These are phyloP conservation scores for Bassia scoparia DNA, from an alignment of 148 eudicot species.

Conservation along the genomic window DNA sequence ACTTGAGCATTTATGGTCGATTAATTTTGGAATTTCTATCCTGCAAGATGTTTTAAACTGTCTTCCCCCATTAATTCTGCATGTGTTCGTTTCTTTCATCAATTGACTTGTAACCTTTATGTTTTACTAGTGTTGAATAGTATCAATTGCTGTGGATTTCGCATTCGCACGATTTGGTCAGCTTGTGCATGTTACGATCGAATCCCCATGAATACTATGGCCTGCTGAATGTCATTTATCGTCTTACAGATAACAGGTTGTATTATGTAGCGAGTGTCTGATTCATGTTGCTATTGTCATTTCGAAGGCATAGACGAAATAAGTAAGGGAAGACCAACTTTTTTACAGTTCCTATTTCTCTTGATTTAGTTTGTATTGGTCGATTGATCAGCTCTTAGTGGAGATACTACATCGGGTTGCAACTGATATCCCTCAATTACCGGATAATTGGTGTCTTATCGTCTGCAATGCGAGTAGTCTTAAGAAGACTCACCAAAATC, in stretches of 20 bases:
- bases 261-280: background rate
- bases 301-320: no score
- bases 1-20: constrained; percentile 10
- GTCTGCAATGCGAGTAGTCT: constrained; percentile 47
- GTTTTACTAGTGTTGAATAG: constrained; percentile 67
- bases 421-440: constrained; percentile 40
- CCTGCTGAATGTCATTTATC: constrained; percentile 60
- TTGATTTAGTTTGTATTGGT: constrained; percentile 47
- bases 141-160: constrained; percentile 56
- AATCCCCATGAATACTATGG: constrained; percentile 48
- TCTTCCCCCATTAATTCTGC: constrained; percentile 64
- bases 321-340: background rate
- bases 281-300: no score
- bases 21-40: constrained; percentile 43
- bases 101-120: constrained; percentile 54
- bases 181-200: constrained; percentile 58
- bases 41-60: constrained; percentile 63
- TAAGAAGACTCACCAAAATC: constrained; percentile 66
- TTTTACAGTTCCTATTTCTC: constrained; percentile 50
- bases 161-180: constrained; percentile 28
- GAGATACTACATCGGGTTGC: constrained; percentile 41
- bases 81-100: constrained; percentile 51
- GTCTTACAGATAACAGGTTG: constrained; percentile 40
- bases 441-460: constrained; percentile 50
- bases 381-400: constrained; percentile 43